Evolutionary conservation across 2,329 filamentous ascomycete genomes (phyloP).

Genomic region (Sordariomycetes sp.): DNA sequence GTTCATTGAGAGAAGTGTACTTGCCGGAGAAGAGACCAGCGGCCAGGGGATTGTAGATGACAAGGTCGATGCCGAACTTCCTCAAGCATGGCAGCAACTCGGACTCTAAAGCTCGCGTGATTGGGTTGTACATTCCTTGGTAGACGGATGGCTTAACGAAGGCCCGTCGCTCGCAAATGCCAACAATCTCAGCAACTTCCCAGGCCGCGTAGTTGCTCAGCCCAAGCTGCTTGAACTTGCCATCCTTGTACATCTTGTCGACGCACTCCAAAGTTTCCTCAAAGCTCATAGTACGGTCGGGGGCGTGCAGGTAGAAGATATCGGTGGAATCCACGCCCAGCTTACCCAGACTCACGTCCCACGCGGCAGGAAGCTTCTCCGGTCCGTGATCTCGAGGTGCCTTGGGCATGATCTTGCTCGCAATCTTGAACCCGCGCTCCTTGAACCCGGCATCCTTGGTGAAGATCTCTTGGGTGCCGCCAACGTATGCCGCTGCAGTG

Average conservation of each 20-base stretch:
- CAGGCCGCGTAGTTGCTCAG: conserved; percentile 67
- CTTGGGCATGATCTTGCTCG: conserved; percentile 44
- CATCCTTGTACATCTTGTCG: conserved; percentile 59
- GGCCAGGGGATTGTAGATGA: conserved; percentile 64
- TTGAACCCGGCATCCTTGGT: conserved; percentile 59
- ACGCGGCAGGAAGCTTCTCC: conserved; percentile 3
- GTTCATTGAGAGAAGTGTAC: conserved; percentile 17
- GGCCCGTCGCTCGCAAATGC: conserved; percentile 55
- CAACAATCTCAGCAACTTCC: conserved; percentile 67
- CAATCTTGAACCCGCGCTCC: conserved; percentile 57
- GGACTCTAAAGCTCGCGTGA: conserved; percentile 46
- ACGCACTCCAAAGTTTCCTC: conserved; percentile 59
- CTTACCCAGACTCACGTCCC: conserved; percentile 1
- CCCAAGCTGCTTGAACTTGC: conserved; percentile 64
- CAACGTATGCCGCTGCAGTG: conserved; percentile 60
- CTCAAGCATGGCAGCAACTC: conserved; percentile 58
- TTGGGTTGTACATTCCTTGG: conserved; percentile 57
- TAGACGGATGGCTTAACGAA: conserved; percentile 67
- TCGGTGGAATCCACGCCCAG: conserved; percentile 10
- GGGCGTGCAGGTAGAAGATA: conserved; percentile 33
- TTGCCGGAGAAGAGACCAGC: conserved; percentile 64
- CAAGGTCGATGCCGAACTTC: conserved; percentile 59
- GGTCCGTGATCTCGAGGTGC: conserved; percentile 1
- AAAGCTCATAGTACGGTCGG: conserved; percentile 51
- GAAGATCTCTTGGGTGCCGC: conserved; percentile 60